phyloP scores from a whole-genome alignment of 805 yeast genomes.

The Pichia insulana region DNA sequence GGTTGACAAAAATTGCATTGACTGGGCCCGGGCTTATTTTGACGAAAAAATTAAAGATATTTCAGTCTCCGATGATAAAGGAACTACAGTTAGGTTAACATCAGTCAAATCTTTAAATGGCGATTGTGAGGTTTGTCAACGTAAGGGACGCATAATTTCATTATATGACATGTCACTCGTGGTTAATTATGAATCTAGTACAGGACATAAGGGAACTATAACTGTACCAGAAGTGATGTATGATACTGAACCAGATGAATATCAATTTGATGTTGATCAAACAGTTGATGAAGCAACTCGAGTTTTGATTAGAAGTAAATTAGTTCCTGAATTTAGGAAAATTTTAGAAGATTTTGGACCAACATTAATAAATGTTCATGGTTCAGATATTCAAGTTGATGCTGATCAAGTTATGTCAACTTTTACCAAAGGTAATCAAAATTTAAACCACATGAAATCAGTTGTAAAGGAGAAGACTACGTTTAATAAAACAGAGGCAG shows the following conservation, averaged over 20 bases:
- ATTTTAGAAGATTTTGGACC: constrained; percentile 59
- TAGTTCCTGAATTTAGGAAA: constrained; percentile 65
- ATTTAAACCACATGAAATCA: constrained; percentile 20
- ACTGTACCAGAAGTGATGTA: constrained; percentile 89
- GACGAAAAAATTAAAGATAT: constrained; percentile 48
- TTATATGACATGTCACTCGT: constrained; percentile 73
- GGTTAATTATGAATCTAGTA: constrained; percentile 27
- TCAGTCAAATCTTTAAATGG: constrained; percentile 67
- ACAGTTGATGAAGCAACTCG: constrained; percentile 51
- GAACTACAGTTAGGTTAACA: constrained; percentile 30
- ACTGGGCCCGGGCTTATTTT: constrained; percentile 82
- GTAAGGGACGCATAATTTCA: constrained; percentile 93
- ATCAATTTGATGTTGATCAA: constrained; percentile 66
- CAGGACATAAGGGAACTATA: constrained; percentile 49
- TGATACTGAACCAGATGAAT: constrained; percentile 79
- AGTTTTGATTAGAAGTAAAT: constrained; percentile 34
- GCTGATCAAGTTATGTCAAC: constrained; percentile 53
- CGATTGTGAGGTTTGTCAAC: constrained; percentile 93
- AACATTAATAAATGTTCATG: constrained; percentile 68
- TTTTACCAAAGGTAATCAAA: constrained; percentile 44
- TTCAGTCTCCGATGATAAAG: constrained; percentile 26
- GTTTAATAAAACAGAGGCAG: constrained; percentile 15
- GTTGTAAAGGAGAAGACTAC: constrained; percentile 24
- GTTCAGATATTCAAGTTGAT: constrained; percentile 81
- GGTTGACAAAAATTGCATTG: constrained; percentile 95